Base-by-base conservation (phyloP, 1,139 yeast genomes). In the Nakaseomyces bracarensis region DNA sequence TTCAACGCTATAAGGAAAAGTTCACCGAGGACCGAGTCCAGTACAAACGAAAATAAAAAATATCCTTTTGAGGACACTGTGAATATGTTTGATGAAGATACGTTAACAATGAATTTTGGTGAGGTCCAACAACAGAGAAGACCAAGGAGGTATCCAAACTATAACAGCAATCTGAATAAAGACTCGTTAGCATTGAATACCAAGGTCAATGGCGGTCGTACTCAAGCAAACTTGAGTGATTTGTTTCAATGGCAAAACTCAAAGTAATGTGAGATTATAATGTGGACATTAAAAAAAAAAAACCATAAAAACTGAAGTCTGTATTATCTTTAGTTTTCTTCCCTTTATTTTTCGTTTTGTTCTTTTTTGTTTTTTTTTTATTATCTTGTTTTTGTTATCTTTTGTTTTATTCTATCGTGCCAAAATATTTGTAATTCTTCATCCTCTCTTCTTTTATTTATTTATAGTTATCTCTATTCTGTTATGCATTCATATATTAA, bases 231-330 rank as follows among this genome's bases (percentile, higher is more conserved):
- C 35, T 27, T 47, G 5, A 46, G 49, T 19, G 59, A 55, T 40
- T 36, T 56, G 26, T 51, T 52, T 39, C 46, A 50, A 29, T 56
- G 61, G 61, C 61, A 56, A 43, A 54, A 55, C 38, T 46, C 55
- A 8, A 50, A 43, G 22, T 51, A 41, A 26, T 3, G 13, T 5
- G 8, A 33, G 7, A 10, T 5, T 26, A n/a, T 13, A 6, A 26
- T 22, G 25, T n/a, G n/a, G n/a, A n/a, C n/a, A n/a, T n/a, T n/a
- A n/a, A n/a, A n/a, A n/a, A n/a, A n/a, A n/a, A n/a, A n/a, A n/a
- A n/a, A n/a, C n/a, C n/a, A n/a, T n/a, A n/a, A n/a, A n/a, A n/a
- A n/a, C n/a, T n/a, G n/a, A n/a, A n/a, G n/a, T n/a, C n/a, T n/a
- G n/a, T n/a, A n/a, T n/a, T n/a, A n/a, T n/a, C n/a, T n/a, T n/a